Evolutionary conservation across 345 rosid genomes (phyloP), one percentile per base, ranked within the genome.

Genomic region (Theobroma cacao): DNA sequence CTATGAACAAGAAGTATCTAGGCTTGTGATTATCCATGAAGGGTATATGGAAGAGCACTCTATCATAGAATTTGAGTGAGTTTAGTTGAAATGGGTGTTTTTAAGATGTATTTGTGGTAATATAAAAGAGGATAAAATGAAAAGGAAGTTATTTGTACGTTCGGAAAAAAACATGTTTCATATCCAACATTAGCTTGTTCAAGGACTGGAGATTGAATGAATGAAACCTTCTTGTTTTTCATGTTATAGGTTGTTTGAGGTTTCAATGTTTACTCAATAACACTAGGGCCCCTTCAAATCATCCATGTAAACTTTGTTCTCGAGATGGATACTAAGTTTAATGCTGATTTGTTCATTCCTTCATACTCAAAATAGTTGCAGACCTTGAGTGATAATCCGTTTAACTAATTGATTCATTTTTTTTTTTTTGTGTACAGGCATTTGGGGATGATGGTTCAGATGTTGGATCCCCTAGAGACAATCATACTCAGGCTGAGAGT

Each of bases 381-480:
- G 5, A 58, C 34, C 69, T 53, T 78, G 38, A 63, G 47, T 66
- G 56, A 28, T 36, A 47, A 40, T 47, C 28, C 48, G 6, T 66
- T 75, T 76, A 75, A 53, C 47, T 70, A 47, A 50, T 28, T 24
- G 48, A 26, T 34, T 86, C 66, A 53, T 72, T 3, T 77, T 70
- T 65, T 69, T 63, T 75, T 78, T 50, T 66, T 61, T 67, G 71
- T 66, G 50, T 86, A 82, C 85, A 96, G 99, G 94, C 94, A 45
- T 87, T 93, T 85, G 96, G 93, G 56, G 92, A 89, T 62, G 96
- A 93, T 85, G 97, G 91, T 81, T 93, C 92, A 41, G 99, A 92
- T 84, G 83, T 58, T 83, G 95, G 86, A 78, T 90, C 93, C 73
- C 90, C 98, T 2, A 85, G 84, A 81, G 82, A 88, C 77, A 79